phyloP scores from a whole-genome alignment of 1,139 yeast species.

The Saccharomyces hybrid region DNA sequence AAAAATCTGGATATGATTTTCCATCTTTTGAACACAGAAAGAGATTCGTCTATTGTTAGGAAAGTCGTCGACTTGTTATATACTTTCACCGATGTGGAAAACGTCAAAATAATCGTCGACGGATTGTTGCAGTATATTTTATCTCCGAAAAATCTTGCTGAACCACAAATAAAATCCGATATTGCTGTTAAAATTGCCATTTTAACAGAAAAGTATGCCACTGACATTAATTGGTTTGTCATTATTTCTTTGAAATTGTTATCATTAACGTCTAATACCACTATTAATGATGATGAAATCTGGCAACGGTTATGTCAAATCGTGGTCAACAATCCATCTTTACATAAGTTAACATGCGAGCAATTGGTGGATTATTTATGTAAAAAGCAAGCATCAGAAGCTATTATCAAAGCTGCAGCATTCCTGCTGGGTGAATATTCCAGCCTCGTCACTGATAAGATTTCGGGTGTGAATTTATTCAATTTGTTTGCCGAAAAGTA shows the following conservation, averaged over 20 bases:
- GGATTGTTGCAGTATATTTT: slow-evolving; percentile 60
- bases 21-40: slow-evolving; percentile 36
- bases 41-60: slow-evolving; percentile 70
- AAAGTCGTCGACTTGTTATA: slow-evolving; percentile 71
- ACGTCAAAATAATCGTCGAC: slow-evolving; percentile 52
- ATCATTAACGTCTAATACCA: slow-evolving; percentile 55
- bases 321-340: slow-evolving; percentile 68
- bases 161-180: slow-evolving; percentile 48
- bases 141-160: slow-evolving; percentile 46
- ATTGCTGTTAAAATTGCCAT: slow-evolving; percentile 77
- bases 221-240: slow-evolving; percentile 80
- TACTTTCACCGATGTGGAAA: slow-evolving; percentile 54
- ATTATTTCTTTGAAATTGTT: slow-evolving; percentile 64
- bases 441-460: slow-evolving; percentile 37
- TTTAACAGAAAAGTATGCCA: slow-evolving; percentile 70
- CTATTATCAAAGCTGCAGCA: slow-evolving; percentile 65
- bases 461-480: slow-evolving; percentile 50
- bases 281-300: slow-evolving; percentile 57
- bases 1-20: slow-evolving; percentile 38
- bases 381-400: slow-evolving; percentile 44
- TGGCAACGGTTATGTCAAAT: slow-evolving; percentile 89
- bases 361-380: slow-evolving; percentile 39
- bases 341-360: slow-evolving; percentile 60
- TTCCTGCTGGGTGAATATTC: slow-evolving; percentile 83
- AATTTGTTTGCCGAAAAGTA: slow-evolving; percentile 57